A percentile compares a stretch with the other conserved stretches of the same genome.
phyloP scores from a whole-genome alignment of 139 green algal species.

The Microglena sp. region DNA sequence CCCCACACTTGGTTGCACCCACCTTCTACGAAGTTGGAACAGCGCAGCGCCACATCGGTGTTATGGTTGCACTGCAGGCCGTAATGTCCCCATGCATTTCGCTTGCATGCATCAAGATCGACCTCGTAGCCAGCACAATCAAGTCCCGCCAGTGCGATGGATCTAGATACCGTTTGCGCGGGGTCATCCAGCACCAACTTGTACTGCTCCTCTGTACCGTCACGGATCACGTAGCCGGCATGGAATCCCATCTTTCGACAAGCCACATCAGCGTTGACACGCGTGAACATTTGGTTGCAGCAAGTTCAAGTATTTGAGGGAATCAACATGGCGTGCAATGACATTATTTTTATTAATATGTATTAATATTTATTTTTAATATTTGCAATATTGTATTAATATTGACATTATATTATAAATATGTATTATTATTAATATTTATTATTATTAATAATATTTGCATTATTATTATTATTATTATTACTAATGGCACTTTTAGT shows the following conservation, averaged over 20 bases:
- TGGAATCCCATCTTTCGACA: conserved; percentile 11
- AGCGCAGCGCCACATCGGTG: conserved; percentile 10
- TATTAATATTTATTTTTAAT: no score
- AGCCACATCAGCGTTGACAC: conserved; percentile 10
- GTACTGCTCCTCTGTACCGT: no score
- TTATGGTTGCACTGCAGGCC: conserved; percentile 10
- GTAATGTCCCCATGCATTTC: conserved; percentile 19
- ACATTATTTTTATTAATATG: no score
- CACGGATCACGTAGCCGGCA: conserved; percentile 1
- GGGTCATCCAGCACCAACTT: neutral
- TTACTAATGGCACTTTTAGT: no score
- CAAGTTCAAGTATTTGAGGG: no score
- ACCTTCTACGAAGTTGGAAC: conserved; percentile 4
- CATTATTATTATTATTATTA: no score
- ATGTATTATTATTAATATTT: no score
- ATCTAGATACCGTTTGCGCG: no score
- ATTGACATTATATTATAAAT: no score
- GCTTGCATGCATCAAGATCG: conserved; percentile 1
- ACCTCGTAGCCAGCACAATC: conserved; percentile 14
- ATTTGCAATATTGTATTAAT: no score
- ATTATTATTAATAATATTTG: no score
- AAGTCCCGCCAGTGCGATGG: conserved; percentile 11
- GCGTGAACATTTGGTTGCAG: conserved; percentile 11
- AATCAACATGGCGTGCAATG: no score
- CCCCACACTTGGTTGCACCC: neutral